Conservation (phyloP, 1,284 basidiomycete species). For the Waitea zeae region DNA sequence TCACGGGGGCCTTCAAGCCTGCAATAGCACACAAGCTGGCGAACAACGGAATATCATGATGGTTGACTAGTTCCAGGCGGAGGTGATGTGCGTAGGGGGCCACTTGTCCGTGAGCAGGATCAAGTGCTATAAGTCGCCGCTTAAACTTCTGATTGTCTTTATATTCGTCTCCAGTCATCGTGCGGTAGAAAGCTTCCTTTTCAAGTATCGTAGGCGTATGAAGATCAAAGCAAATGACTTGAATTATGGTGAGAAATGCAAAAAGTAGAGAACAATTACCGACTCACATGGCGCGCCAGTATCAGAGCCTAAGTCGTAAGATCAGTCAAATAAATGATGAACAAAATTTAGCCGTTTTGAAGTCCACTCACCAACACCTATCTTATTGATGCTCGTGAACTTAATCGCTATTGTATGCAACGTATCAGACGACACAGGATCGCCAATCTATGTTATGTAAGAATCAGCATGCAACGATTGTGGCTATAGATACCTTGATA, state of each 20-base stretch:
- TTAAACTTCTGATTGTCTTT: conserved; percentile 27
- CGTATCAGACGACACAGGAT: conserved; percentile 28
- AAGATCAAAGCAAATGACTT: conserved; percentile 50
- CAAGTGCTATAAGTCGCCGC: conserved; percentile 33
- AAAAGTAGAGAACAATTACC: conserved; percentile 3
- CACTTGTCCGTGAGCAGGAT: conserved; percentile 31
- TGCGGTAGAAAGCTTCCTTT: conserved; percentile 33
- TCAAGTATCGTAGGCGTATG: conserved; percentile 45
- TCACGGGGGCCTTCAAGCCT: conserved; percentile 21
- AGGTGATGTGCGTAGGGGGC: conserved; percentile 50
- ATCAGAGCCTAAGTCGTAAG: too few species aligned
- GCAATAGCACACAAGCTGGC: conserved; percentile 32
- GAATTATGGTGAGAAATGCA: conserved; percentile 2
- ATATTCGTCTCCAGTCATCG: conserved; percentile 20
- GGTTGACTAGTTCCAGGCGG: conserved; percentile 31
- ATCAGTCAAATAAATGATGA: too few species aligned
- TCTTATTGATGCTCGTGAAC: conserved; percentile 38
- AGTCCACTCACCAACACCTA: too few species aligned
- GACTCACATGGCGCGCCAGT: conserved; percentile 22
- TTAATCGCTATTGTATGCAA: conserved; percentile 32
- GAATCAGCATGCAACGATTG: conserved; percentile 2
- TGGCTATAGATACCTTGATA: conserved; percentile 22
- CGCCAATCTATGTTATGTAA: neutral
- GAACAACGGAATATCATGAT: conserved; percentile 27
- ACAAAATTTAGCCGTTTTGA: too few species aligned